Evolutionary conservation across 2,329 filamentous ascomycete species (phyloP).

Genomic region (Colletotrichum shisoi): DNA sequence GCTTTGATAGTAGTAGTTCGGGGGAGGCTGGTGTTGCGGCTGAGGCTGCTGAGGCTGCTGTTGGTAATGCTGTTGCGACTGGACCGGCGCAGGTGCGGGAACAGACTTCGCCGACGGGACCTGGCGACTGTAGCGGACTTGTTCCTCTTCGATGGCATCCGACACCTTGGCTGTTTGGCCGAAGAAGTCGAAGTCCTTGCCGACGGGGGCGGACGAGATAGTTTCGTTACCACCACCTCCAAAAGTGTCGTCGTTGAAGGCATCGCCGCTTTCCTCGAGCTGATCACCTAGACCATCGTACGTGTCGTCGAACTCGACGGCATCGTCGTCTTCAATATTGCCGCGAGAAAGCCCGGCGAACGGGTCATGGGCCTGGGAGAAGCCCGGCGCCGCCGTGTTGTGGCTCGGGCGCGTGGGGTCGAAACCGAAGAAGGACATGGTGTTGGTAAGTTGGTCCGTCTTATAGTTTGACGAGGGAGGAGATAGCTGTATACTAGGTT

Average conservation of each 20-base stretch:
- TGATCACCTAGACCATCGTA: conserved; percentile 94
- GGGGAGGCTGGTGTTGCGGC: conserved; percentile 4
- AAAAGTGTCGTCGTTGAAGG: conserved; percentile 97
- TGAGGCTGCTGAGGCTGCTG: conserved; percentile 12
- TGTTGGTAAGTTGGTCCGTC: conserved; percentile 40
- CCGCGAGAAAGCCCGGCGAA: conserved; percentile 81
- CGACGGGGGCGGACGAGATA: conserved; percentile 63
- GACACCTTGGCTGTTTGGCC: conserved; percentile 89
- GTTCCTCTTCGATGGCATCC: conserved; percentile 87
- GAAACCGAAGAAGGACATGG: conserved; percentile 93
- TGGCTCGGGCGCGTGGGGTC: conserved; percentile 74
- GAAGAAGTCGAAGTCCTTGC: conserved; percentile 97
- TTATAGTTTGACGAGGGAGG: conserved; percentile 19
- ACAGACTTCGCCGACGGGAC: conserved; percentile 62
- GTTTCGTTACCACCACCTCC: conserved; percentile 55
- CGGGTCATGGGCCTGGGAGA: conserved; percentile 83
- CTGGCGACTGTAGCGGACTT: conserved; percentile 81
- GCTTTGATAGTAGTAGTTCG: conserved; percentile 48
- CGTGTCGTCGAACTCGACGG: conserved; percentile 89
- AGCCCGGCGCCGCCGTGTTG: conserved; percentile 75
- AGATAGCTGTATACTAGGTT: conserved; percentile 33
- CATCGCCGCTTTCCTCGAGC: conserved; percentile 90
- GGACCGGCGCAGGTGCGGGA: conserved; percentile 44
- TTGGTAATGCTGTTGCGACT: conserved; percentile 46
- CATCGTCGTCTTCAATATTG: conserved; percentile 66